Conservation (phyloP, 345 rosid species). For the Chamaenerion angustifolium region DNA sequence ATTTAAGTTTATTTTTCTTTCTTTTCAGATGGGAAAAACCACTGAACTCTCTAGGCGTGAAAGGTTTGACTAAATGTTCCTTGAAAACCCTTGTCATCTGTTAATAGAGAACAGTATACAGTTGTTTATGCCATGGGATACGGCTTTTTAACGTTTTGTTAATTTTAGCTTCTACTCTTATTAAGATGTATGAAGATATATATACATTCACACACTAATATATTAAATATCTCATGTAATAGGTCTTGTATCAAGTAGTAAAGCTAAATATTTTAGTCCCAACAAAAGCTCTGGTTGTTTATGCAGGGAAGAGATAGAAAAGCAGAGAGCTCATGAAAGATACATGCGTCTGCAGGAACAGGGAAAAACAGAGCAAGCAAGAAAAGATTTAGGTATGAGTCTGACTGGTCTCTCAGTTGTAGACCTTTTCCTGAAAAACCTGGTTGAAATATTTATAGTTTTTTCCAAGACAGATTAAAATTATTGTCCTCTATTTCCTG, state of each 20-base stretch:
- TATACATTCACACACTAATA: too few species aligned
- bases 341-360: constrained; percentile 98
- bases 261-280: not conserved
- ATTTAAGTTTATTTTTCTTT: not conserved
- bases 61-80: constrained; percentile 37
- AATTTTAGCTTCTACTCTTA: too few species aligned
- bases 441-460: too few species aligned
- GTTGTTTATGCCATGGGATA: too few species aligned
- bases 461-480: too few species aligned
- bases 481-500: too few species aligned
- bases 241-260: too few species aligned
- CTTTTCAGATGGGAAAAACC: constrained; percentile 48
- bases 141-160: too few species aligned
- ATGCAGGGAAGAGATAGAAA: constrained; percentile 86
- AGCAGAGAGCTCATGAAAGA: constrained; percentile 90
- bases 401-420: not conserved
- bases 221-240: too few species aligned
- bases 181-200: too few species aligned
- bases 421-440: too few species aligned
- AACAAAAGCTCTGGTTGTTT: not conserved
- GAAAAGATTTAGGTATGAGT: constrained; percentile 64
- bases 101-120: not conserved
- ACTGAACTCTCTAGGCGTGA: constrained; percentile 96
- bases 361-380: constrained; percentile 94
- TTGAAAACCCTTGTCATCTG: not conserved